Evolutionary conservation across 2,329 filamentous ascomycete genomes (phyloP).

Genomic region (Pseudogymnoascus destructans): DNA sequence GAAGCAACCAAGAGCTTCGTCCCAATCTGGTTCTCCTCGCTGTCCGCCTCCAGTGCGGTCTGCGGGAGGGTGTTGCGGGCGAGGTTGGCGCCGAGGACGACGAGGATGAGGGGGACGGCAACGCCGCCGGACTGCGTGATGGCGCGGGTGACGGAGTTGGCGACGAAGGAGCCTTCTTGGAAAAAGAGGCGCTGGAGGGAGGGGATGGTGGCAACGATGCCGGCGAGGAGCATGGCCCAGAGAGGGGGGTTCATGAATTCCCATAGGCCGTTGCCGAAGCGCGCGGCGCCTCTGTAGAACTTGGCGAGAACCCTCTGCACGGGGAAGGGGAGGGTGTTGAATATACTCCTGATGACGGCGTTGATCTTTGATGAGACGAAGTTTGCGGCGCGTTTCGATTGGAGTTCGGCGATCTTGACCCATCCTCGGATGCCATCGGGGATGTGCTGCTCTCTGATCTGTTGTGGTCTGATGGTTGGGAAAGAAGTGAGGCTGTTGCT

Average conservation of each 20-base stretch:
- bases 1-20: conserved; percentile 75
- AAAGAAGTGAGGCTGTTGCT: conserved; percentile 50
- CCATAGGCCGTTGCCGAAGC: conserved; percentile 58
- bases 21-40: conserved; percentile 55
- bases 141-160: conserved; percentile 84
- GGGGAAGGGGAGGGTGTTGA: conserved; percentile 37
- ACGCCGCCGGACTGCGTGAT: conserved; percentile 77
- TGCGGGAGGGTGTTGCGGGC: conserved; percentile 73
- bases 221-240: conserved; percentile 90
- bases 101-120: conserved; percentile 86
- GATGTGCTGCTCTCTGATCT: conserved; percentile 22
- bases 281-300: conserved; percentile 30
- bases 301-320: conserved; percentile 37
- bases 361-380: conserved; percentile 14
- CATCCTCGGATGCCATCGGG: conserved; percentile 32
- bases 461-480: conserved; percentile 35
- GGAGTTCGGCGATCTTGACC: conserved; percentile 28
- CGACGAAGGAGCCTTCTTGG: conserved; percentile 72
- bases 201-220: conserved; percentile 81
- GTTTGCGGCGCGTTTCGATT: conserved; percentile 20
- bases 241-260: conserved; percentile 97
- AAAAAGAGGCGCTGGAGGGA: conserved; percentile 76
- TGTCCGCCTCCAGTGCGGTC: conserved; percentile 46
- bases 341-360: conserved; percentile 22
- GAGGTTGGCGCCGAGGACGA: conserved; percentile 88